Evolutionary conservation across 331 rosid species (phyloP), one percentile per base, ranked within the genome.

Genomic region (Saraca asoca): DNA sequence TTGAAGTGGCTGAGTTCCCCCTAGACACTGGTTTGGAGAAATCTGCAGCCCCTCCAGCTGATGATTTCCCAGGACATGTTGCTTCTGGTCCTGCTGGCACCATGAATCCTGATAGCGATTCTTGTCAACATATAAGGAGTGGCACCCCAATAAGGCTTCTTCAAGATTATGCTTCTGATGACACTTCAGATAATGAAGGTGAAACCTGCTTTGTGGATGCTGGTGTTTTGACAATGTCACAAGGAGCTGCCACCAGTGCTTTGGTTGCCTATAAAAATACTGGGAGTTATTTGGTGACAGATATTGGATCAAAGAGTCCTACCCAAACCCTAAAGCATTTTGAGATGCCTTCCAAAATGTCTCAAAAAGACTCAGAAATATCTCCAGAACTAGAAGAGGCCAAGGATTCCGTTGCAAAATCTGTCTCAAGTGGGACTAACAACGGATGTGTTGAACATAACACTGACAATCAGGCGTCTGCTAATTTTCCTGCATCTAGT

Each of bases 141-240:
- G 82, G 80, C 71, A 93, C 83, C 80, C 85, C 94, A 51, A 83
- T 89, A 69, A 78, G 78, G 67, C 95, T 89, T 74, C 78, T 89
- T 79, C 96, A 93, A 85, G 85, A 78, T 79, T 93, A 93, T 82
- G 88, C 94, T 52, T 87, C 96, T 70, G 94, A 93, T 68, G 88
- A 79, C 64, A 72, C 79, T 75, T 79, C 87, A 69, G 94, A 75
- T 79, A 81, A 83, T 76, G 89, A 77, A 38, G 79, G 69, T 37
- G 79, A 76, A 44, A 62, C 62, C 14, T 60, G 60, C 58, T 52
- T 42, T 46, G 69, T 66, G 74, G 80, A 77, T 69, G 78, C 60
- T 74, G 80, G 58, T 58, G 60, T 53, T 70, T 56, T 51, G 24
- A 56, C 43, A 12, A 60, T 50, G 68, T 69, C 79, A 53, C 79